These are phyloP conservation scores for Auriscalpium orientale DNA, from an alignment of 768 basidiomycete species.

Conservation along the genomic window DNA sequence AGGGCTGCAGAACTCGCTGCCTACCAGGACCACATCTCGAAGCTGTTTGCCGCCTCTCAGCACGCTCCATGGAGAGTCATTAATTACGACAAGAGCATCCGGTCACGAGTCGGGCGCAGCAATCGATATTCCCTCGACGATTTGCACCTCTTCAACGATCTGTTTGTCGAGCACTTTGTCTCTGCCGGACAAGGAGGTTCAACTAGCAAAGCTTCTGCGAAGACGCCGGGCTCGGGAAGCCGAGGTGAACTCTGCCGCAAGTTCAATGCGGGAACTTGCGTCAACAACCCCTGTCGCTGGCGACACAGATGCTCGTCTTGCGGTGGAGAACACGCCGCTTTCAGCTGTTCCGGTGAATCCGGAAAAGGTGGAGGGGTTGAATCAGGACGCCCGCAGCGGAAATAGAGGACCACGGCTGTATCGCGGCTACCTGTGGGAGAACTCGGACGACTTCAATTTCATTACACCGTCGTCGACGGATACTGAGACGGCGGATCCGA, in stretches of 20 bases:
- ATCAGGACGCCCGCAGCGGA: not conserved
- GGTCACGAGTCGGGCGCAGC: conserved; percentile 17
- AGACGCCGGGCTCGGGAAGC: not conserved
- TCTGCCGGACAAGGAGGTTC: not conserved
- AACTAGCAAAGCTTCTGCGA: not conserved
- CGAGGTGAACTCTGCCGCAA: conserved; percentile 13
- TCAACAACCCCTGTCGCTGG: conserved; percentile 4
- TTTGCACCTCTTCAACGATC: conserved; percentile 5
- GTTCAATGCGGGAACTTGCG: conserved; percentile 19
- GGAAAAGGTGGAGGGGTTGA: conserved; percentile 1
- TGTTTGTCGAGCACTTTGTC: conserved; percentile 1
- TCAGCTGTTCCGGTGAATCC: not conserved
- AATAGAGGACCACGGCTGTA: conserved; percentile 2
- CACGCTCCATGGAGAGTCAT: conserved; percentile 19
- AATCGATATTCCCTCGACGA: conserved; percentile 18
- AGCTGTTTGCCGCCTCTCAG: conserved; percentile 15
- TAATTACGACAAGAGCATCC: conserved; percentile 24
- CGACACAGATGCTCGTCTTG: conserved; percentile 21
- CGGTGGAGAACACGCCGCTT: conserved; percentile 4
- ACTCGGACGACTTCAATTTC: conserved; percentile 6
- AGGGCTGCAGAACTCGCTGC: conserved; percentile 18
- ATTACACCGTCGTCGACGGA: conserved; percentile 11
- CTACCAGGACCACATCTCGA: conserved; percentile 21
- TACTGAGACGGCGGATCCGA: conserved; percentile 4
- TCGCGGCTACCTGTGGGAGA: conserved; percentile 9